A percentile compares a stretch with the other conserved stretches of the same genome.
phyloP scores from a whole-genome alignment of 1,284 basidiomycete species.

The Malassezia vespertilionis region DNA sequence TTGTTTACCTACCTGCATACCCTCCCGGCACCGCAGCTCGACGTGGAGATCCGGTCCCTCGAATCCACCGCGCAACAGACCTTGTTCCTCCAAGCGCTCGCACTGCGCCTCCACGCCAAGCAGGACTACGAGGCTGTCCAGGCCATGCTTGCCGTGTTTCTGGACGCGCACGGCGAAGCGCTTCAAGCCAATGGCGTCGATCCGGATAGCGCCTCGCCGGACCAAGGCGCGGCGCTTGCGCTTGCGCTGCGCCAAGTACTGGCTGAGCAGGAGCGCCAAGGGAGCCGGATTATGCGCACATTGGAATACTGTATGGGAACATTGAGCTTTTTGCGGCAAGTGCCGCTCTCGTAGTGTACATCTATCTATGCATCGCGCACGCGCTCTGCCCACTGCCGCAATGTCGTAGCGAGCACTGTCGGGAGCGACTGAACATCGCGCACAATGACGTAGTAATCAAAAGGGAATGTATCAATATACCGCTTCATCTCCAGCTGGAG shows the following conservation, averaged over 20 bases:
- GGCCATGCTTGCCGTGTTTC: slow-evolving; percentile 70
- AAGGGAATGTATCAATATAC: slow-evolving; percentile 87
- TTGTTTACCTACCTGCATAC: slow-evolving; percentile 79
- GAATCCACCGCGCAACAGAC: slow-evolving; percentile 58
- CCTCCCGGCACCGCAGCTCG: slow-evolving; percentile 77
- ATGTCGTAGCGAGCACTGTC: slow-evolving; percentile 75
- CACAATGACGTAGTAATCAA: slow-evolving; percentile 92
- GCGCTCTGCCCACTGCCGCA: slow-evolving; percentile 63
- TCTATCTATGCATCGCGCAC: slow-evolving; percentile 32
- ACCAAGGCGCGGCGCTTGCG: slow-evolving; percentile 52
- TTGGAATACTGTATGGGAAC: slow-evolving; percentile 42
- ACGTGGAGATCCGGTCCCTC: slow-evolving; percentile 72
- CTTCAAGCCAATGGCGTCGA: slow-evolving; percentile 52
- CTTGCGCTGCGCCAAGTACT: slow-evolving; percentile 25
- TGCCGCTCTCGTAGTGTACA: slow-evolving; percentile 24
- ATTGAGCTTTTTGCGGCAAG: slow-evolving; percentile 34
- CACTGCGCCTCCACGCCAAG: slow-evolving; percentile 62
- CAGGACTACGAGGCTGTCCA: slow-evolving; percentile 93
- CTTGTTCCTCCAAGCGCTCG: slow-evolving; percentile 65
- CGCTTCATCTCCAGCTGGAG: slow-evolving; percentile 81
- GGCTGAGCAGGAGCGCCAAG: slow-evolving; percentile 25
- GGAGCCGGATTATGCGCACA: slow-evolving; percentile 26
- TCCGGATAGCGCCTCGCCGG: neutral
- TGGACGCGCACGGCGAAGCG: slow-evolving; percentile 76
- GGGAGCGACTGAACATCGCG: slow-evolving; percentile 83